Evolutionary conservation across 495 filamentous ascomycete genomes (phyloP).

Genomic region (Podospora pseudocomata): DNA sequence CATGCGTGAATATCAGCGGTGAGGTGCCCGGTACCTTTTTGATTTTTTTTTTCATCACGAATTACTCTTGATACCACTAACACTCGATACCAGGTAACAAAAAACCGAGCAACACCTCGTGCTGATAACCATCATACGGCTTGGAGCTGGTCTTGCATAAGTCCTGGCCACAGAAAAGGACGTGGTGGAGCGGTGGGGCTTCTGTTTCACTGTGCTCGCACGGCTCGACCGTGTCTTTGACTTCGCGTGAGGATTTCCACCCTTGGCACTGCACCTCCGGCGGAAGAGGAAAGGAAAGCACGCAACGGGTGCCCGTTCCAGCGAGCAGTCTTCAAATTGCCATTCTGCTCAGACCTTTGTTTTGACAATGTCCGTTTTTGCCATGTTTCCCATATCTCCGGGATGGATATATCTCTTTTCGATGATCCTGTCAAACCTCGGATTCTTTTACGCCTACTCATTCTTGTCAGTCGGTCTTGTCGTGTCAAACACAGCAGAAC

Average conservation of each 20-base stretch:
- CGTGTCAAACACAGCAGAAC: not conserved
- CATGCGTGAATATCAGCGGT: not conserved
- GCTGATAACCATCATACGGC: not conserved
- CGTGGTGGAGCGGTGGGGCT: slow-evolving; percentile 1
- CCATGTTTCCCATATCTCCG: not conserved
- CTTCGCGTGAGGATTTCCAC: not conserved
- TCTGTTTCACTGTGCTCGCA: not conserved
- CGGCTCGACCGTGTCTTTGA: not conserved
- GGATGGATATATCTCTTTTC: not conserved
- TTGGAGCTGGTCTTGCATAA: not conserved
- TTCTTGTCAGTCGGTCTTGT: not conserved
- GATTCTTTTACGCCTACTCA: no score
- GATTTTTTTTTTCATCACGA: not conserved
- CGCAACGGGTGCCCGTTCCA: slow-evolving; percentile 8
- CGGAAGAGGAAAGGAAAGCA: slow-evolving; percentile 4
- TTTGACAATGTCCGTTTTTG: not conserved
- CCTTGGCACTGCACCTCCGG: slow-evolving; percentile 5
- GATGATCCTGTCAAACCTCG: no score
- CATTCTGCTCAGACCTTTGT: not conserved
- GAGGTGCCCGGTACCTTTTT: not conserved
- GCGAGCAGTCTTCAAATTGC: slow-evolving; percentile 3
- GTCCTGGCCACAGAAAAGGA: not conserved
- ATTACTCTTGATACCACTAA: not conserved
- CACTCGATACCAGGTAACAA: no score
- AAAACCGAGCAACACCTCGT: no score